These are phyloP conservation scores for Hypoxylon sp. DNA, from an alignment of 2,329 filamentous ascomycete genomes.

Conservation along the genomic window DNA sequence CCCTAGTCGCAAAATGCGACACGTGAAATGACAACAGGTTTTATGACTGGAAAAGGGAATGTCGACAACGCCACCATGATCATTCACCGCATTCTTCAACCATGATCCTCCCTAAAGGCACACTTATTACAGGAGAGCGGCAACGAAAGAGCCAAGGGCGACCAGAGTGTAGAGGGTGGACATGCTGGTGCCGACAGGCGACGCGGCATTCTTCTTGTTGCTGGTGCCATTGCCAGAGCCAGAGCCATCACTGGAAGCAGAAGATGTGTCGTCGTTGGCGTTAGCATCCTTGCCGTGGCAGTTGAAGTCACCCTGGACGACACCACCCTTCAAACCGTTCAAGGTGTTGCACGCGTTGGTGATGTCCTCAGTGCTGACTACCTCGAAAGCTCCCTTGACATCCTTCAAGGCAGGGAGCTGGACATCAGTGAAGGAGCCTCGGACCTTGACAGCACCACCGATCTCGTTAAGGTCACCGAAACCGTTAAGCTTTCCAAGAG, in stretches of 20 bases:
- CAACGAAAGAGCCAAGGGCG: slow-evolving; percentile 59
- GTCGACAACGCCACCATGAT: slow-evolving; percentile 43
- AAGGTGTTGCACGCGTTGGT: slow-evolving; percentile 66
- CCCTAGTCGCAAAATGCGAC: slow-evolving; percentile 46
- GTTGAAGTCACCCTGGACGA: slow-evolving; percentile 62
- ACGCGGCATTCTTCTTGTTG: slow-evolving; percentile 57
- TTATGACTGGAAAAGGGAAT: slow-evolving; percentile 48
- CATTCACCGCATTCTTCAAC: slow-evolving; percentile 39
- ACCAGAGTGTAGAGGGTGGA: slow-evolving; percentile 61
- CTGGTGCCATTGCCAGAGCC: slow-evolving; percentile 45
- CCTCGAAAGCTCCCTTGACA: slow-evolving; percentile 78
- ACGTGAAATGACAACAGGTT: slow-evolving; percentile 50
- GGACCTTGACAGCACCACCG: slow-evolving; percentile 84
- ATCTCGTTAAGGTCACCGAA: slow-evolving; percentile 78
- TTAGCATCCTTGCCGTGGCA: slow-evolving; percentile 65
- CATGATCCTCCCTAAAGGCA: slow-evolving; percentile 14
- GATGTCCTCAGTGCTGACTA: slow-evolving; percentile 75
- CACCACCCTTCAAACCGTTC: slow-evolving; percentile 58
- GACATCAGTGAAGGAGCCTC: slow-evolving; percentile 83
- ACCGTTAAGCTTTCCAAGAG: slow-evolving; percentile 71
- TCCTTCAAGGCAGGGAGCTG: slow-evolving; percentile 74
- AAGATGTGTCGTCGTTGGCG: slow-evolving; percentile 63
- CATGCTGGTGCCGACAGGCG: slow-evolving; percentile 62
- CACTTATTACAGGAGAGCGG: slow-evolving; percentile 64
- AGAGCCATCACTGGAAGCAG: slow-evolving; percentile 46